Conservation (phyloP, 805 yeast species). For the Dipodascus geniculatus region DNA sequence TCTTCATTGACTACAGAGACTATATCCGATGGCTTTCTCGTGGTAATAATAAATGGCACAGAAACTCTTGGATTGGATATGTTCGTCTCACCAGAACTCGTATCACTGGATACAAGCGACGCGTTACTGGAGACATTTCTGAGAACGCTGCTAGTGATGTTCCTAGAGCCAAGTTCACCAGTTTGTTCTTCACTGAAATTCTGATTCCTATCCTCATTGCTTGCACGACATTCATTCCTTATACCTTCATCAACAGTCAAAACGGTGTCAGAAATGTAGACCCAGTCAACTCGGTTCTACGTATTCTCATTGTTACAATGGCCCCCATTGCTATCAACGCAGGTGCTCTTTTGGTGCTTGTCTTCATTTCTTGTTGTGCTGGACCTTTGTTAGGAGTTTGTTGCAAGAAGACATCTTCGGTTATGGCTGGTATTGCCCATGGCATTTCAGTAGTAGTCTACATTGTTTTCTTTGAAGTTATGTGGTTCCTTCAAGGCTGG, state of each 20-base stretch:
- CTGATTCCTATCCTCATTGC: conserved; percentile 61
- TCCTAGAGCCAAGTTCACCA: conserved; percentile 66
- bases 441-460: conserved; percentile 87
- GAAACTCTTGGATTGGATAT: conserved; percentile 70
- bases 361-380: conserved; percentile 87
- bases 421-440: conserved; percentile 90
- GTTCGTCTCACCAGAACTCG: conserved; percentile 72
- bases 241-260: conserved; percentile 73
- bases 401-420: conserved; percentile 94
- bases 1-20: conserved; percentile 91
- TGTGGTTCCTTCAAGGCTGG: conserved; percentile 97
- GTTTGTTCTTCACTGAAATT: conserved; percentile 70
- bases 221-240: conserved; percentile 61
- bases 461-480: conserved; percentile 77
- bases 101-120: conserved; percentile 81
- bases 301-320: conserved; percentile 51
- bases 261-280: conserved; percentile 49
- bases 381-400: conserved; percentile 93
- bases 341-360: conserved; percentile 69
- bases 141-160: conserved; percentile 56
- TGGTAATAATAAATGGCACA: conserved; percentile 59
- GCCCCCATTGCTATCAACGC: conserved; percentile 87
- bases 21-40: conserved; percentile 78
- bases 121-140: conserved; percentile 51
- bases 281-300: conserved; percentile 45